Base-by-base conservation (phyloP, 2,329 filamentous ascomycete species). In the Colletotrichum scovillei region DNA sequence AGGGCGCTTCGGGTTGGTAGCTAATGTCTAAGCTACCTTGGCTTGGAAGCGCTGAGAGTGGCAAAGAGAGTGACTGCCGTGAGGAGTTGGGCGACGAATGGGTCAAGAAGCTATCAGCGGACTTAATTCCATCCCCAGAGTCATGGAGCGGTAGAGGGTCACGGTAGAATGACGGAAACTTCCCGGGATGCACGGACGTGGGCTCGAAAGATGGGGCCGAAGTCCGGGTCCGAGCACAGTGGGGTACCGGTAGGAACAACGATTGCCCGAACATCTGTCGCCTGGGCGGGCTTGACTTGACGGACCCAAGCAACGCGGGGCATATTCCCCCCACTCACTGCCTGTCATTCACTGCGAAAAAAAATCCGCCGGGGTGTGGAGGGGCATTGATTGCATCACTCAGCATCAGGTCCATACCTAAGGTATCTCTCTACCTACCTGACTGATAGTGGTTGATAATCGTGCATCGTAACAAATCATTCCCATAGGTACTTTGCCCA, bases 331-430 rank as follows among this genome's bases (percentile, higher is more conserved):
- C 32, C 46, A 22, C n/a, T 53, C 11, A 8, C 30, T 14, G 60
- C 42, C n/a, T 30, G n/a, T 12, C 14, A 35, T 52, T 22, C 35
- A 38, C 12, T 38, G 52, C 12, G 24, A 63, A 69, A 69, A 69
- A 69, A 46, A 35, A 69, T 64, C 16, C 49, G 32, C 32, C 53
- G 32, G 53, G 53, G 24, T 30, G 19, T 70, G 35, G 59, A 59
- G 67, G 60, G 60, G 67, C 59, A 49, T 46, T 46, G 28, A 53
- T 70, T 65, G 67, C 59, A 70, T 70, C 67, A 70, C 67, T 59
- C 42, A 49, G 42, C 42, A 49, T 49, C 42, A 49, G 42, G 42
- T 19, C 16, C 38, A 14, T 42, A 19, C 26, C 26, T 26, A 26
- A 32, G 30, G 30, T 32, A 32, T 42, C 38, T 42, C 16, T 16